Conservation (phyloP, 2,329 filamentous ascomycete species). For the Fusarium brachygibbosum region DNA sequence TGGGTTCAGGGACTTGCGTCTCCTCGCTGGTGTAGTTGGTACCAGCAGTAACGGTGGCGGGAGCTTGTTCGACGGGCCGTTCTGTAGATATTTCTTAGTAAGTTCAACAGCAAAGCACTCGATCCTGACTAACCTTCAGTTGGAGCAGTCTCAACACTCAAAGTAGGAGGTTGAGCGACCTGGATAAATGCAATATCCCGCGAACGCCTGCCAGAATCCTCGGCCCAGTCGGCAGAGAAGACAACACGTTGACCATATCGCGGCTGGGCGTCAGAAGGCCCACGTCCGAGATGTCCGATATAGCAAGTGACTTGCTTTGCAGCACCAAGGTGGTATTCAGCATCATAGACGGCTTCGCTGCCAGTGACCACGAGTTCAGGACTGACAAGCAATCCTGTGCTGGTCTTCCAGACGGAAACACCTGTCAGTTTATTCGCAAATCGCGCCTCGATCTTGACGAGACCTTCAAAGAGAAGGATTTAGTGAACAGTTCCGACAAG, state of each 20-base stretch:
- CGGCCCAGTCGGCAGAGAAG: conserved; percentile 44
- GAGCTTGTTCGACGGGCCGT: background rate
- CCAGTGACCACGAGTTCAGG: conserved; percentile 31
- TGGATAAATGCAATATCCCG: conserved; percentile 49
- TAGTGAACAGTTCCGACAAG: background rate
- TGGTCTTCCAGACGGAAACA: conserved; percentile 37
- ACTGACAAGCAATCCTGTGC: conserved; percentile 32
- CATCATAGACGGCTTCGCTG: conserved; percentile 43
- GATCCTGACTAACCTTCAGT: background rate
- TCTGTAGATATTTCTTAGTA: background rate
- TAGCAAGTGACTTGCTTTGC: conserved; percentile 51
- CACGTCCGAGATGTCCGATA: conserved; percentile 48
- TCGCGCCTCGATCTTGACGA: conserved; percentile 37
- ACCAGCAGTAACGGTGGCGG: background rate
- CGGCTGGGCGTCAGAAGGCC: background rate
- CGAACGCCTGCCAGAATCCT: conserved; percentile 19
- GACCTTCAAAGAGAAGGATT: background rate
- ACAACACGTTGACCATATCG: conserved; percentile 16
- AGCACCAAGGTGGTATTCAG: conserved; percentile 36
- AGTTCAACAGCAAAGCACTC: fast-evolving
- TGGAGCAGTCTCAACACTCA: background rate
- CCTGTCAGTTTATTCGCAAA: conserved; percentile 25
- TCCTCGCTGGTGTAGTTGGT: background rate
- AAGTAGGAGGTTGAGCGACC: background rate
- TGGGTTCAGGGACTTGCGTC: background rate